These are phyloP conservation scores for Epichloe coenophiala DNA, from an alignment of 2,329 filamentous ascomycete genomes.

Conservation along the genomic window DNA sequence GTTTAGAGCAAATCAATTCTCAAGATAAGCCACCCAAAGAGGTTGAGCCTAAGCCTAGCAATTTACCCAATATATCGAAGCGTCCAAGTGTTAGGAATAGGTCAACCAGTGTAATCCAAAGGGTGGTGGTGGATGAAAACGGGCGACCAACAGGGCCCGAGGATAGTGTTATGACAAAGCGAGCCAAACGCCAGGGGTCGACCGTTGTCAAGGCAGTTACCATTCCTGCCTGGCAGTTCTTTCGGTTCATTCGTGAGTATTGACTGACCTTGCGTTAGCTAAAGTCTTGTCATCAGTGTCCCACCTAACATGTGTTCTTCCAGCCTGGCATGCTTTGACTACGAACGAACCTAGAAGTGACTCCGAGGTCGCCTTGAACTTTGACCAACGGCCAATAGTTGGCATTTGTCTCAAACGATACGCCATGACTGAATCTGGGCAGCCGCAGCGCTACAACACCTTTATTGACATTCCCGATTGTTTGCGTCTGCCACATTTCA, in stretches of 20 bases:
- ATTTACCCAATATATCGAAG: constrained; percentile 1
- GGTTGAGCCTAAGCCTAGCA: neutral
- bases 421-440: constrained; percentile 51
- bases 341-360: constrained; percentile 46
- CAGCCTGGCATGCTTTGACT: constrained; percentile 69
- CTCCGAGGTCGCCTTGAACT: constrained; percentile 76
- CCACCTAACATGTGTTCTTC: neutral
- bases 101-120: constrained; percentile 48
- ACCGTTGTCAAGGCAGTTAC: constrained; percentile 65
- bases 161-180: constrained; percentile 27
- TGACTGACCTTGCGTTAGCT: neutral
- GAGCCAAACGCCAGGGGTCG: constrained; percentile 31
- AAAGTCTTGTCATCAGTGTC: neutral
- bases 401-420: constrained; percentile 92
- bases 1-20: neutral
- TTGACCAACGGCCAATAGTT: constrained; percentile 72
- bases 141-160: constrained; percentile 30
- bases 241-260: constrained; percentile 72
- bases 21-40: neutral
- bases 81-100: constrained; percentile 25
- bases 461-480: constrained; percentile 78
- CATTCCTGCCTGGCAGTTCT: constrained; percentile 97
- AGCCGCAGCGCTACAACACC: constrained; percentile 60
- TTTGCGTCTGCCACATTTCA: constrained; percentile 79
- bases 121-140: constrained; percentile 40